phyloP scores from a whole-genome alignment of 768 basidiomycete species.

The Macrolepiota albuminosa region DNA sequence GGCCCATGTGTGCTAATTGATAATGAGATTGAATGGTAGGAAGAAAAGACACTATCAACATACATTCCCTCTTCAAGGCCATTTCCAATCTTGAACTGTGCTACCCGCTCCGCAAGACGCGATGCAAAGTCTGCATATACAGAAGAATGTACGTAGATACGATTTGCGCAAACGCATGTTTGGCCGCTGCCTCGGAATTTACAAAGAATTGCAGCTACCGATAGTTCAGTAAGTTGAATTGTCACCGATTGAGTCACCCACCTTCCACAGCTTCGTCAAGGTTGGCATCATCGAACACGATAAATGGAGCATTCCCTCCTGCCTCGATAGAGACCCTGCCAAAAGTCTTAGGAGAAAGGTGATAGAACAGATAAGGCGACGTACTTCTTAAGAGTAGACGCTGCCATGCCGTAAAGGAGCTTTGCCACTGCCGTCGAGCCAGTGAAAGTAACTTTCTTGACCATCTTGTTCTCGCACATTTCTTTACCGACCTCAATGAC shows the following conservation, averaged over 20 bases:
- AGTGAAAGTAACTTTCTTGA: slow-evolving; percentile 91
- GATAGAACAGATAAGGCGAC: slow-evolving; percentile 13
- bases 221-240: neutral
- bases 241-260: slow-evolving; percentile 18
- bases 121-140: slow-evolving; percentile 93
- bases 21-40: neutral
- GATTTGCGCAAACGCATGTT: slow-evolving; percentile 85
- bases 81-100: slow-evolving; percentile 82
- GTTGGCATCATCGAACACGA: slow-evolving; percentile 95
- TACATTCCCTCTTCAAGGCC: slow-evolving; percentile 78
- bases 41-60: slow-evolving; percentile 20
- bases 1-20: slow-evolving; percentile 74
- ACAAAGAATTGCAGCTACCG: slow-evolving; percentile 59
- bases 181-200: slow-evolving; percentile 84
- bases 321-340: slow-evolving; percentile 73
- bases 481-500: slow-evolving; percentile 87
- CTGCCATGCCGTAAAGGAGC: slow-evolving; percentile 63
- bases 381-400: slow-evolving; percentile 80
- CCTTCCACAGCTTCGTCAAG: slow-evolving; percentile 89
- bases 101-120: slow-evolving; percentile 77
- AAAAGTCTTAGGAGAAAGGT: slow-evolving; percentile 1
- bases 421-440: slow-evolving; percentile 84
- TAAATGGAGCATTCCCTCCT: slow-evolving; percentile 94
- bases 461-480: slow-evolving; percentile 81
- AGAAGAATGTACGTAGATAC: slow-evolving; percentile 88